Conservation (phyloP, 2,329 filamentous ascomycete genomes). For the Talaromyces pinophilus region DNA sequence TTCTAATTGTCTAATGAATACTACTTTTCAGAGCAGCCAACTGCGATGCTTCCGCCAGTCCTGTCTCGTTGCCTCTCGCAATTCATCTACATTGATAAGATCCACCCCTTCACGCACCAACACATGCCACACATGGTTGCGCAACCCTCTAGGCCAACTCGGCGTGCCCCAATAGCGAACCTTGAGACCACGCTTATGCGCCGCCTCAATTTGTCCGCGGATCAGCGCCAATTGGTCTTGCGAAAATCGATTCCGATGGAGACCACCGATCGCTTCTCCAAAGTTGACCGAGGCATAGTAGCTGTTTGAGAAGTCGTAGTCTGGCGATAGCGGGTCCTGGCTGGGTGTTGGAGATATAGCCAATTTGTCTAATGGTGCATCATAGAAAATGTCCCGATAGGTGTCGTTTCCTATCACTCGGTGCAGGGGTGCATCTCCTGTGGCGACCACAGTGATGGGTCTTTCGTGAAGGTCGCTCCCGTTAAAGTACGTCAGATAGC, state of each 20-base stretch:
- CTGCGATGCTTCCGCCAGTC: slow-evolving; percentile 24
- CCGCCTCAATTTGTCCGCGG: slow-evolving; percentile 17
- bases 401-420: slow-evolving; percentile 12
- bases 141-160: slow-evolving; percentile 19
- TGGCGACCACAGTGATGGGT: slow-evolving; percentile 56
- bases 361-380: slow-evolving; percentile 21
- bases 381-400: slow-evolving; percentile 24
- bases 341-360: background rate
- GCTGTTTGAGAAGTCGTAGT: slow-evolving; percentile 18
- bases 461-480: slow-evolving; percentile 45
- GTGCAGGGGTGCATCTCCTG: slow-evolving; percentile 54
- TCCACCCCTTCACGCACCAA: slow-evolving; percentile 22
- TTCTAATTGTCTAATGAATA: background rate
- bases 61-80: slow-evolving; percentile 21
- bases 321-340: background rate
- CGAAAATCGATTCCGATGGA: slow-evolving; percentile 17
- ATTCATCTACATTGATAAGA: slow-evolving; percentile 23
- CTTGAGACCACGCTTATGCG: slow-evolving; percentile 20
- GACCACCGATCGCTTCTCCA: slow-evolving; percentile 4
- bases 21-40: slow-evolving; percentile 14
- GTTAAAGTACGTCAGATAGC: slow-evolving; percentile 55
- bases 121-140: slow-evolving; percentile 24
- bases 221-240: slow-evolving; percentile 14
- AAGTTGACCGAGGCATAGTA: slow-evolving; percentile 23
- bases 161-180: slow-evolving; percentile 23